These are phyloP conservation scores for Aureobasidium sp. DNA, from an alignment of 2,329 filamentous ascomycete species.

Conservation along the genomic window DNA sequence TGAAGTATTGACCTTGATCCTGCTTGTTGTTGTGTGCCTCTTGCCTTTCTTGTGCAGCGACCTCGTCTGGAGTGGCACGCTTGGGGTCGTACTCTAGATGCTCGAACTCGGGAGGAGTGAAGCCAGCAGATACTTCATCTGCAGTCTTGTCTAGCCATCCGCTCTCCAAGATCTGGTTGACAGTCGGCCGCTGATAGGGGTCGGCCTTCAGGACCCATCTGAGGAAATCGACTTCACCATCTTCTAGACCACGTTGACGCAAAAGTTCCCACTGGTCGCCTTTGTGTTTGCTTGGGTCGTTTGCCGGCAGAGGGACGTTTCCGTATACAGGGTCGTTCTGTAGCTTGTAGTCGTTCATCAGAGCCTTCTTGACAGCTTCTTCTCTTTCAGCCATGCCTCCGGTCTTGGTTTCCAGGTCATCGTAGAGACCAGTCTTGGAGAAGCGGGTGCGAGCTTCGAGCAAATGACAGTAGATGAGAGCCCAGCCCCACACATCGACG, in stretches of 20 bases:
- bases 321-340: conserved; percentile 21
- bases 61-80: conserved; percentile 1
- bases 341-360: conserved; percentile 26
- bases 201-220: conserved; percentile 23
- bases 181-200: conserved; percentile 23
- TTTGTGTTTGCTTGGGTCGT: conserved; percentile 15
- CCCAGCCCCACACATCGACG: conserved; percentile 27
- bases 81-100: conserved; percentile 8
- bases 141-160: conserved; percentile 13
- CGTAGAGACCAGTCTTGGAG: conserved; percentile 24
- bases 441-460: conserved; percentile 25
- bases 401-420: conserved; percentile 19
- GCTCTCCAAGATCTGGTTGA: conserved; percentile 20
- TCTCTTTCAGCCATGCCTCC: conserved; percentile 20
- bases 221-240: conserved; percentile 23
- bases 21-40: not conserved
- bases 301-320: conserved; percentile 20
- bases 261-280: conserved; percentile 23
- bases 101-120: not conserved
- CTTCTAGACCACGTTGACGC: conserved; percentile 20
- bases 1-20: not conserved
- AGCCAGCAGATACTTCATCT: not conserved
- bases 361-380: conserved; percentile 19
- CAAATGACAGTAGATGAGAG: conserved; percentile 25
- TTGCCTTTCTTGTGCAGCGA: not conserved